A percentile compares a stretch with the other conserved stretches of the same genome.
Evolutionary conservation across 2,329 filamentous ascomycete species (phyloP).

Genomic region (Alternaria panax): DNA sequence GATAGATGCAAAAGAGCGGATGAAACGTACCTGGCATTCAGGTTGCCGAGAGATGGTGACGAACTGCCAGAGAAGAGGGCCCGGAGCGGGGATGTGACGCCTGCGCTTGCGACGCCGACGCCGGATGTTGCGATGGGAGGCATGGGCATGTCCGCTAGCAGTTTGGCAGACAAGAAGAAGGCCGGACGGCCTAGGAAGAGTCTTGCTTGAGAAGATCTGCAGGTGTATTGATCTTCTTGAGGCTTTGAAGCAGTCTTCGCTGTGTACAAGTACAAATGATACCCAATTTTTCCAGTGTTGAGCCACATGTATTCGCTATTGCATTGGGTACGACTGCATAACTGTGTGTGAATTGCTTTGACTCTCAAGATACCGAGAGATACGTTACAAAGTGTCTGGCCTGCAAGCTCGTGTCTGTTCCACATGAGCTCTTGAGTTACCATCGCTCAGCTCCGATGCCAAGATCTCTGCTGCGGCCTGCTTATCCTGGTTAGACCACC

Average conservation of each 20-base stretch:
- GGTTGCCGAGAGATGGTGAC: conserved; percentile 56
- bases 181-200: conserved; percentile 37
- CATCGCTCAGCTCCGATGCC: conserved; percentile 13
- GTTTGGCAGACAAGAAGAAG: conserved; percentile 31
- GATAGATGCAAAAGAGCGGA: conserved; percentile 63
- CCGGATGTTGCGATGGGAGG: conserved; percentile 27
- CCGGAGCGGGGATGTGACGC: conserved; percentile 33
- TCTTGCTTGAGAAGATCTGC: conserved; percentile 17
- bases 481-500: conserved; percentile 11
- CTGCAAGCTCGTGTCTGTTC: no score
- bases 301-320: no score
- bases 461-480: conserved; percentile 9
- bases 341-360: no score
- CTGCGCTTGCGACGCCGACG: conserved; percentile 26
- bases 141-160: conserved; percentile 4
- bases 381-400: no score
- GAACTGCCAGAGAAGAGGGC: conserved; percentile 30
- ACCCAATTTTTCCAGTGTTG: conserved; percentile 15
- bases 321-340: no score
- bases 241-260: not conserved
- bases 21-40: conserved; percentile 63
- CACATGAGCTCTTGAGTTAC: not conserved
- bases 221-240: not conserved
- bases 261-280: conserved; percentile 21
- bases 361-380: not conserved